Base-by-base conservation (phyloP, 2,329 filamentous ascomycete species). In the Beauveria medogensis region DNA sequence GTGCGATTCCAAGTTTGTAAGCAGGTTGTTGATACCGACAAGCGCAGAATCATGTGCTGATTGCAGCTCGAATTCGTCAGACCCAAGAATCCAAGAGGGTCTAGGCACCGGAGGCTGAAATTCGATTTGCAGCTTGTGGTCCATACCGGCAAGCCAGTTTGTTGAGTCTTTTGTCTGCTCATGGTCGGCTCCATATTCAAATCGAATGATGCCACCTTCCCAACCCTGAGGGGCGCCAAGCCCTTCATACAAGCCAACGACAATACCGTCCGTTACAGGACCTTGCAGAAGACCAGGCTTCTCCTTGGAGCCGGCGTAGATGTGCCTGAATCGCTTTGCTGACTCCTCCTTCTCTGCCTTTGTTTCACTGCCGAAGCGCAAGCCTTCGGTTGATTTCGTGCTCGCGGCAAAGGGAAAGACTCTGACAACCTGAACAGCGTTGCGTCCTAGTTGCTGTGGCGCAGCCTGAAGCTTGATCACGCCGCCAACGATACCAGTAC, bases 321-420 rank as follows among this genome's bases (percentile, higher is more conserved):
- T 82, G 12, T 86, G 82, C 64, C 85, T 84, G 63, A 96, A 86
- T 48, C 84, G 84, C 68, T 88, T 88, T 16, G 84, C 78, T 3
- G 86, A 85, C 66, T 92, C 91, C 69, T 96, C 91, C 57, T 87
- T 87, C 66, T 94, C 90, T 6, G 89, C 83, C 67, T 91, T 90
- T 0, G 91, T 90, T 67, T 96, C 91, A 16, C 92, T 91, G 5
- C 93, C 93, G 69, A 97, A 96, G 67, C 86, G 91, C 24, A 97
- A 79, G 0, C 88, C 88, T 51, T 87, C 81, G 41, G 80, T 82
- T 44, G 80, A 75, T 66, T 85, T 86, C 3, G 79, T 75, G 24
- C 75, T 74, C 1, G 80, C 76, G 3, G 84, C 80, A 68, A 97
- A 97, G 0, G 94, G 94, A 60, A 89, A 90, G 2, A 99, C 78